Conservation (phyloP, 2,329 filamentous ascomycete genomes). For the Ceratocystiopsis minuta region DNA sequence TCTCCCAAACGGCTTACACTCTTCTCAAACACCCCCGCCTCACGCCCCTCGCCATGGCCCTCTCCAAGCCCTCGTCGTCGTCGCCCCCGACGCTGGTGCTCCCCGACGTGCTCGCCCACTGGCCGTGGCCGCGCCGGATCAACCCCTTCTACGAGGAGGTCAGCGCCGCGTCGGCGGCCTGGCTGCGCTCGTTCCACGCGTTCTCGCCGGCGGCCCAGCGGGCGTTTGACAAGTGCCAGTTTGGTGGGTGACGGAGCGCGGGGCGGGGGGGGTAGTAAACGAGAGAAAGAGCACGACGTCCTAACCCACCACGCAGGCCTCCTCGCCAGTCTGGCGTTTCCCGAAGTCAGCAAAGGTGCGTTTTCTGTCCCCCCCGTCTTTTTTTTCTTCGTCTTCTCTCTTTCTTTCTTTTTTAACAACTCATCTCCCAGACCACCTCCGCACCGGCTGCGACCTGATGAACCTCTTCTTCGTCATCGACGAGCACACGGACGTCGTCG, state of each 20-base stretch:
- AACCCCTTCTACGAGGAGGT: conserved; percentile 6
- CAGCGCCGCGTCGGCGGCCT: conserved; percentile 4
- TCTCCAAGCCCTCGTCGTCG: too few species aligned
- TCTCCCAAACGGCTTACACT: too few species aligned
- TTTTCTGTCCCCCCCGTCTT: not conserved
- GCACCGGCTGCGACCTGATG: conserved; percentile 11
- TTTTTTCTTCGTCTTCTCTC: too few species aligned
- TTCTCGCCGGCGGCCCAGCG: conserved; percentile 8
- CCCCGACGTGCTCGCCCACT: conserved; percentile 5
- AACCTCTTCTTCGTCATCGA: conserved; percentile 14
- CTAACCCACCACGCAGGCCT: conserved; percentile 3
- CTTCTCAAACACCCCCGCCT: too few species aligned
- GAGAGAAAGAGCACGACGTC: too few species aligned
- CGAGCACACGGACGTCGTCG: conserved; percentile 10
- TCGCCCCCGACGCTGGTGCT: not conserved
- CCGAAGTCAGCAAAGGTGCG: not conserved
- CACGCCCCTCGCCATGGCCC: too few species aligned
- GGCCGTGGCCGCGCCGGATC: conserved; percentile 8
- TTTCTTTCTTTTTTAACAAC: not conserved
- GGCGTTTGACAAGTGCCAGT: conserved; percentile 10
- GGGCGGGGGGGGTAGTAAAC: too few species aligned
- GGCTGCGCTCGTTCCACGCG: conserved; percentile 8
- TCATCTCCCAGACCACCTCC: conserved; percentile 4
- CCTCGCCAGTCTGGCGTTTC: conserved; percentile 2
- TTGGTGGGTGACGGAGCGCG: conserved; percentile 3